phyloP scores from a whole-genome alignment of 257 asterid genomes.

The Salvia miltiorrhiza region DNA sequence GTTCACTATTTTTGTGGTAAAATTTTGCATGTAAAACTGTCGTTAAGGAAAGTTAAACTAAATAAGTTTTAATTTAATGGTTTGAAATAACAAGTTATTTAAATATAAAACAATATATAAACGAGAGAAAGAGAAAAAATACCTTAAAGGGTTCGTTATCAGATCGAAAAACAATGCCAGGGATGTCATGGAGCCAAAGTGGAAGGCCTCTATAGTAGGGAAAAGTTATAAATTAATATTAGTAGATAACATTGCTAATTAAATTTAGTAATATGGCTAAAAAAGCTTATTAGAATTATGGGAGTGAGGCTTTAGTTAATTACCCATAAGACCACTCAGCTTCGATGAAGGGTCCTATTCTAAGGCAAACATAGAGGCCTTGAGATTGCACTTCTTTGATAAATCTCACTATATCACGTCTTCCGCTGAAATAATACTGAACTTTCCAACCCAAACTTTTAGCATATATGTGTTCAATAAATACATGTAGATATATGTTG shows the following conservation, averaged over 20 bases:
- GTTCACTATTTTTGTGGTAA: slow-evolving; percentile 62
- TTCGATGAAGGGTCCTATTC: slow-evolving; percentile 87
- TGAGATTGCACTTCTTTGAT: slow-evolving; percentile 67
- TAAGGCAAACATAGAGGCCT: slow-evolving; percentile 72
- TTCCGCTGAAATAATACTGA: slow-evolving; percentile 81
- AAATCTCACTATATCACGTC: slow-evolving; percentile 57
- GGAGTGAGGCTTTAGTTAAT: not conserved
- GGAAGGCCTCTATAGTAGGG: slow-evolving; percentile 62
- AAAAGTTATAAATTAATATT: not conserved
- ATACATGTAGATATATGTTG: too few species aligned
- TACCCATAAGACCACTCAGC: slow-evolving; percentile 93
- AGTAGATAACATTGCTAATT: too few species aligned
- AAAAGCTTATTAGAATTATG: too few species aligned
- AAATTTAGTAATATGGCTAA: too few species aligned
- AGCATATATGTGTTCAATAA: too few species aligned
- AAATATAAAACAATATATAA: too few species aligned
- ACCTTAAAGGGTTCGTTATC: slow-evolving; percentile 85
- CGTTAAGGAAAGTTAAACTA: too few species aligned
- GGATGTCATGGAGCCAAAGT: slow-evolving; percentile 86
- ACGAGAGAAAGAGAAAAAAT: not conserved
- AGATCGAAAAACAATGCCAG: slow-evolving; percentile 57
- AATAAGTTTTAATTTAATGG: too few species aligned
- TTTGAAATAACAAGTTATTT: too few species aligned
- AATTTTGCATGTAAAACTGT: slow-evolving; percentile 69
- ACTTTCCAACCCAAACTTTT: too few species aligned